Evolutionary conservation across 768 basidiomycete species (phyloP).

Genomic region (Tubosaeta sp.): DNA sequence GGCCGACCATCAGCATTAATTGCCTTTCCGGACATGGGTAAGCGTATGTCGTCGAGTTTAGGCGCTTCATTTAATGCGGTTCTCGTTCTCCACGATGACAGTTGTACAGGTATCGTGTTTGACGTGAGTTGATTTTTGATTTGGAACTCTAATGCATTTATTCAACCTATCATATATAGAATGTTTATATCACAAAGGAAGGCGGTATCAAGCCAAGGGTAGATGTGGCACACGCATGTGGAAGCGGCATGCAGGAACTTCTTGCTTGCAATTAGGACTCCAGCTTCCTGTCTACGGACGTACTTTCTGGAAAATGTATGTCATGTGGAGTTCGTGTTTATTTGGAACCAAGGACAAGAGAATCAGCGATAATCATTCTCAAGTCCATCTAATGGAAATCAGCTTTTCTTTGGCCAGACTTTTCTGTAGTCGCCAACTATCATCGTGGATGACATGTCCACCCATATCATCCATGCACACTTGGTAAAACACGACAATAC

Average conservation of each 20-base stretch:
- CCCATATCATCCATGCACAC: no score
- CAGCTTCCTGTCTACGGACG: not conserved
- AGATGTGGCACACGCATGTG: conserved; percentile 3
- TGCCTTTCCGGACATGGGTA: not conserved
- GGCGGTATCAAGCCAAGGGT: not conserved
- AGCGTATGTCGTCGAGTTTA: not conserved
- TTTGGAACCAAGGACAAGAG: not conserved
- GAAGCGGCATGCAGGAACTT: conserved; percentile 1
- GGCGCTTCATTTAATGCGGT: not conserved
- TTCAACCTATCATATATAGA: not conserved
- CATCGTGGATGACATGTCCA: no score
- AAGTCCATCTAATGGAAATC: no score
- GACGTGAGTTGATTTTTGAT: conserved; percentile 4
- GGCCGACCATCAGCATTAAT: conserved; percentile 1
- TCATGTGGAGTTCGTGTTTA: not conserved
- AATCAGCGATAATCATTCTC: no score
- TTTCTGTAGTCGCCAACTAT: no score
- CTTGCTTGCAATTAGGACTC: not conserved
- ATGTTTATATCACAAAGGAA: conserved; percentile 7
- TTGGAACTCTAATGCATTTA: not conserved
- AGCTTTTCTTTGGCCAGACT: no score
- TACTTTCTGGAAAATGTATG: not conserved
- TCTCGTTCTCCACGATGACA: not conserved
- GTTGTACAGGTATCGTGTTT: conserved; percentile 4
- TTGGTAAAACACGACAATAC: no score